Evolutionary conservation across 2,329 filamentous ascomycete species (phyloP), one percentile per base, ranked within the genome.

Genomic region (Xylariomycetidae sp.): DNA sequence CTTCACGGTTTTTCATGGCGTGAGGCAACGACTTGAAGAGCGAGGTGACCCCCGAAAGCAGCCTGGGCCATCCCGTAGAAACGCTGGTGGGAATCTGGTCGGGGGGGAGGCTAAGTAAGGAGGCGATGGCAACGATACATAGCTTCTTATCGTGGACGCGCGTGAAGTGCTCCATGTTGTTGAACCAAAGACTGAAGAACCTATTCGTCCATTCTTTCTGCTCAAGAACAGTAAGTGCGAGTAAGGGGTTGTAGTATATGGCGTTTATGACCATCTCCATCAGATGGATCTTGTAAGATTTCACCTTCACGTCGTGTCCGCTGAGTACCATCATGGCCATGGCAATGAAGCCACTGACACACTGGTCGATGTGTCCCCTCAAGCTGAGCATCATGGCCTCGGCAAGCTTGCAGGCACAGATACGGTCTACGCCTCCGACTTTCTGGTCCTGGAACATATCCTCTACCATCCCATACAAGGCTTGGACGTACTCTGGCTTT

Each of bases 221-320:
- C 66, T 98, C 92, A n/a, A 98, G 74, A 23, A 95, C 80, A 42
- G 88, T 82, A 15, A 98, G 74, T 16, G 88, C 77, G 39, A 96
- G 72, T 27, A 83, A 65, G 2, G 92, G 89, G 67, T 95, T 96
- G 72, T 98, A 98, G 72, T 97, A 94, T 51, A 97, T 88, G 35
- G 86, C 81, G 63, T 97, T 97, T 70, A 98, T 95, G 38, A 98
- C 81, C 81, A 98, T 94, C 66, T 98, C 92, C 85, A 98, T 94
- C 27, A 98, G 67, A 59, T 98, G 90, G 34, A 97, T 89, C 52
- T 87, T 84, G 62, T 96, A 94, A 3, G 87, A 89, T 70, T 94
- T 96, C 49, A 94, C 82, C 63, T 88, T 89, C 32, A 86, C 70
- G 45, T 94, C 85, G 27, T 83, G 75, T 31, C 74, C 79, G 15